These are phyloP conservation scores for Prunus salicina DNA, from an alignment of 306 rosid genomes.

Conservation along the genomic window DNA sequence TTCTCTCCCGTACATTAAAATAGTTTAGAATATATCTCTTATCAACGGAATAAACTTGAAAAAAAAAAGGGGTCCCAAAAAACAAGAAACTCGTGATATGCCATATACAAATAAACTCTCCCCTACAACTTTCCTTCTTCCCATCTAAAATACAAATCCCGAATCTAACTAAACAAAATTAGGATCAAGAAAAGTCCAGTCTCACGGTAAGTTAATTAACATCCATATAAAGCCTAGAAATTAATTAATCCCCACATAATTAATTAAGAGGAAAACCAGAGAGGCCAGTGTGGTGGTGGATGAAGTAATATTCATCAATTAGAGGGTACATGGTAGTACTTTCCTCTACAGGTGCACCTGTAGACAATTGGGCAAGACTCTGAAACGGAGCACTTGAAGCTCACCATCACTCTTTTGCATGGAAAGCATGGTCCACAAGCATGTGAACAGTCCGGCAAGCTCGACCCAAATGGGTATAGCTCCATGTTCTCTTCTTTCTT, in stretches of 20 bases:
- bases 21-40: too few relatives aligned
- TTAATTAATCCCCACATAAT: too few relatives aligned
- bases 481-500: conserved; percentile 48
- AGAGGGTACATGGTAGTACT: conserved; percentile 91
- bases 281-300: neutral
- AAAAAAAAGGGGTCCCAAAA: neutral
- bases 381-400: conserved; percentile 75
- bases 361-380: conserved; percentile 94
- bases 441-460: conserved; percentile 87
- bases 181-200: neutral
- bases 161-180: neutral
- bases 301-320: conserved; percentile 33
- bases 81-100: neutral
- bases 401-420: conserved; percentile 88
- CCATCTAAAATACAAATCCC: neutral
- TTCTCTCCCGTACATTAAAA: too few relatives aligned
- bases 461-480: conserved; percentile 67
- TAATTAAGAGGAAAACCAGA: too few relatives aligned
- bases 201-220: neutral
- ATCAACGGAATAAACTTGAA: too few relatives aligned
- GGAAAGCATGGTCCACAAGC: conserved; percentile 96
- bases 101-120: neutral
- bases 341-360: conserved; percentile 79
- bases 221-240: neutral
- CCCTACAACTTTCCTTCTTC: neutral